A percentile compares a stretch with the other conserved stretches of the same genome.
phyloP scores from a whole-genome alignment of 108 stramenopile species.

The Nannochloropsis salina region DNA sequence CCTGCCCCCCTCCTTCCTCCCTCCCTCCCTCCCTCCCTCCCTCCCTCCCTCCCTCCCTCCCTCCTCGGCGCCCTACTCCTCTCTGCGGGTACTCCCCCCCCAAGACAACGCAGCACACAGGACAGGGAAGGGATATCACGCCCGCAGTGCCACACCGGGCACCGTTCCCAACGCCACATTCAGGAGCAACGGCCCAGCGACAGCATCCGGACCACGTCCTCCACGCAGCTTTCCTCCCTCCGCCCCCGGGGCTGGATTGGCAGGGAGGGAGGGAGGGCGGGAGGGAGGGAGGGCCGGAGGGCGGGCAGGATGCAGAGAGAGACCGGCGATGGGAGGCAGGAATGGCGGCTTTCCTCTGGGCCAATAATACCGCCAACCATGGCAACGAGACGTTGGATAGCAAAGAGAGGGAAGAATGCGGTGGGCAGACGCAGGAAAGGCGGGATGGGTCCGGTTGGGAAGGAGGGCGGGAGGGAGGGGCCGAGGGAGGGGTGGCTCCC shows the following conservation, averaged over 20 bases:
- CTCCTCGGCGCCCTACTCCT: neutral
- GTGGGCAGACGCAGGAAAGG: too few species aligned
- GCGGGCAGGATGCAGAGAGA: too few species aligned
- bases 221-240: neutral
- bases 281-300: neutral
- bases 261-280: neutral
- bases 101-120: too few species aligned
- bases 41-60: neutral
- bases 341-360: too few species aligned
- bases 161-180: neutral
- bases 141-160: neutral
- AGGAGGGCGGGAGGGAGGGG: too few species aligned
- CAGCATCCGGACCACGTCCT: neutral
- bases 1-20: neutral
- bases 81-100: neutral
- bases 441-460: too few species aligned
- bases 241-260: neutral
- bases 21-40: neutral
- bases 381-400: too few species aligned
- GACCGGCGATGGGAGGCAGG: too few species aligned
- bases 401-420: too few species aligned
- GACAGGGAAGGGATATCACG: too few species aligned
- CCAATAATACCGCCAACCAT: too few species aligned
- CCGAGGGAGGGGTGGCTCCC: too few species aligned
- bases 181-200: neutral